phyloP scores from a whole-genome alignment of 2,329 filamentous ascomycete genomes.

The Bimuria novae-zelandiae region DNA sequence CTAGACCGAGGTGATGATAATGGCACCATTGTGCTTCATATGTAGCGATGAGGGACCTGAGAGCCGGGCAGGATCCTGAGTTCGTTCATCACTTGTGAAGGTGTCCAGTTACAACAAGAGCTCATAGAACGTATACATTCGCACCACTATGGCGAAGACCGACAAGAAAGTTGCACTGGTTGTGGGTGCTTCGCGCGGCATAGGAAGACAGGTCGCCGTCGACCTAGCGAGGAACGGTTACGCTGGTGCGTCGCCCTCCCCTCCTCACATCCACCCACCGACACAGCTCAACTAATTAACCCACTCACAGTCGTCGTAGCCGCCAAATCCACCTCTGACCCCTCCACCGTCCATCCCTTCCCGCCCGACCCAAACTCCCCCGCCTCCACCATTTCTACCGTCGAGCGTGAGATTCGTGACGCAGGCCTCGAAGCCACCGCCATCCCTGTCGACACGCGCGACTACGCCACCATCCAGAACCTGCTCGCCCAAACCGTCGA shows the following conservation, averaged over 20 bases:
- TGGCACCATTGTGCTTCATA: not conserved
- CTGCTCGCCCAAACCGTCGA: slow-evolving; percentile 64
- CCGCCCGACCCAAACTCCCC: slow-evolving; percentile 77
- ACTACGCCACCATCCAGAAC: slow-evolving; percentile 62
- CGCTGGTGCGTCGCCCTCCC: slow-evolving; percentile 57
- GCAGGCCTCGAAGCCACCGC: slow-evolving; percentile 68
- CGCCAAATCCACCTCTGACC: slow-evolving; percentile 74
- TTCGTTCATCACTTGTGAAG: too few relatives aligned
- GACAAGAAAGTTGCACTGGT: slow-evolving; percentile 67
- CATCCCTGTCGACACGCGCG: slow-evolving; percentile 71
- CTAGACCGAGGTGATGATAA: not conserved
- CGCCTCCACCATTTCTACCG: slow-evolving; percentile 78
- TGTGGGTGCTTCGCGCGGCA: slow-evolving; percentile 77
- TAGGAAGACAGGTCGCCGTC: slow-evolving; percentile 79
- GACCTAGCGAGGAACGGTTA: slow-evolving; percentile 75
- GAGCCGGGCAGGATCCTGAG: too few relatives aligned
- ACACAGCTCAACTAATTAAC: slow-evolving; percentile 9
- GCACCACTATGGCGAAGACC: slow-evolving; percentile 13
- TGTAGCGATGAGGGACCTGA: not conserved
- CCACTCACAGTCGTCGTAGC: slow-evolving; percentile 70
- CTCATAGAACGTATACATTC: not conserved
- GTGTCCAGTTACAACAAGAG: not conserved
- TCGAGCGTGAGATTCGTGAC: slow-evolving; percentile 72
- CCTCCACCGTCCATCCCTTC: slow-evolving; percentile 61
- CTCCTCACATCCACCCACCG: not conserved